Percentiles rank a stretch among this genome's conserved stretches.
Conservation (phyloP, 2,329 filamentous ascomycete genomes). For the Ophiostoma australiae region DNA sequence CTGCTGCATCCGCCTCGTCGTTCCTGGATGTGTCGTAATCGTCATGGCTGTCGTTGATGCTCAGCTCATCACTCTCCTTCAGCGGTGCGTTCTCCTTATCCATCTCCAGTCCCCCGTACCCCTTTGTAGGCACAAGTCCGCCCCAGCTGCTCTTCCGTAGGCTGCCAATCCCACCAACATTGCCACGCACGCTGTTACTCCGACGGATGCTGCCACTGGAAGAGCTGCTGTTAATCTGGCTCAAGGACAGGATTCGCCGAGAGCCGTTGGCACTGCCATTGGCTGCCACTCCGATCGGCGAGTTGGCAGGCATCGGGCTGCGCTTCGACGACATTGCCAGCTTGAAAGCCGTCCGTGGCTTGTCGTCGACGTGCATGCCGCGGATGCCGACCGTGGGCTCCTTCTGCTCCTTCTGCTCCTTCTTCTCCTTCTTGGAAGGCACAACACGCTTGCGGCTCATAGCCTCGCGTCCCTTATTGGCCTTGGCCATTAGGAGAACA, state of each 20-base stretch:
- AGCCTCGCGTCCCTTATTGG: conserved; percentile 47
- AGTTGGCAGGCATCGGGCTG: conserved; percentile 43
- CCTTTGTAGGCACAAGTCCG: conserved; percentile 43
- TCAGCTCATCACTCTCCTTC: conserved; percentile 55
- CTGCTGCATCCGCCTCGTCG: conserved; percentile 22
- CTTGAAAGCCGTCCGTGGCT: conserved; percentile 41
- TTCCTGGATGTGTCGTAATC: conserved; percentile 18
- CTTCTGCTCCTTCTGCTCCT: neutral
- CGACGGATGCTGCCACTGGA: conserved; percentile 62
- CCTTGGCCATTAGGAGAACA: conserved; percentile 74
- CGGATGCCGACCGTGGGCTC: neutral
- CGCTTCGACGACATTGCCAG: conserved; percentile 53
- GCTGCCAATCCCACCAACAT: conserved; percentile 41
- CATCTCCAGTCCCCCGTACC: conserved; percentile 50
- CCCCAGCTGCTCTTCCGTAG: conserved; percentile 68
- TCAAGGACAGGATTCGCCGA: conserved; percentile 82
- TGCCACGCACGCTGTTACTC: conserved; percentile 70
- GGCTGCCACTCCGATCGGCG: conserved; percentile 32
- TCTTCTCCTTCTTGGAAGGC: conserved; percentile 40
- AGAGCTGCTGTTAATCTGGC: conserved; percentile 77
- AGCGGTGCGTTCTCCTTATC: conserved; percentile 40
- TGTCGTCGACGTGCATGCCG: conserved; percentile 23
- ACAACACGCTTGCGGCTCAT: conserved; percentile 55
- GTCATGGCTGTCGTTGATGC: conserved; percentile 9
- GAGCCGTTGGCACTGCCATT: conserved; percentile 44